Evolutionary conservation across 257 asterid species (phyloP).

Genomic region (Lithospermum erythrorhizon): DNA sequence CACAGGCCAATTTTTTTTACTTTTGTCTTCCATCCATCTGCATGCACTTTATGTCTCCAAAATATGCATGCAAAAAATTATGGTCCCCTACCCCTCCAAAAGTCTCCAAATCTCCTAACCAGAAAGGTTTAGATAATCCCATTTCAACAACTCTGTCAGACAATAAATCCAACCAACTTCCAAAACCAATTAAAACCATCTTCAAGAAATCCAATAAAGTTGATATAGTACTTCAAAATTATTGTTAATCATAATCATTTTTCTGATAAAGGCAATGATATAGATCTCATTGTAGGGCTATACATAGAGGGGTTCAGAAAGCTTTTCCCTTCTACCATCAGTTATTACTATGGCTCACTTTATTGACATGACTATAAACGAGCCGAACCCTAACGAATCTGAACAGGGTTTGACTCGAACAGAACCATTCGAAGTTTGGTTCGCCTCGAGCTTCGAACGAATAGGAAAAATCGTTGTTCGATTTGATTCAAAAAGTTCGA

Average conservation of each 20-base stretch:
- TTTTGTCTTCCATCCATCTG: constrained; percentile 53
- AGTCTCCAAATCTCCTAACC: constrained; percentile 28
- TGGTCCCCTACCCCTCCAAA: constrained; percentile 39
- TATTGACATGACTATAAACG: too few species aligned
- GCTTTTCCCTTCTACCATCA: constrained; percentile 5
- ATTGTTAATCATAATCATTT: constrained; percentile 11
- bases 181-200: constrained; percentile 4
- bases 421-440: too few species aligned
- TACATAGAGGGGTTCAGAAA: constrained; percentile 4
- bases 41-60: constrained; percentile 22
- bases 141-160: constrained; percentile 8
- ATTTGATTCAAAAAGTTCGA: too few species aligned
- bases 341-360: constrained; percentile 22
- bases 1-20: constrained; percentile 29
- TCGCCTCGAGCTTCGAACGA: too few species aligned
- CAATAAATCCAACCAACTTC: constrained; percentile 31
- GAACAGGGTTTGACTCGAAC: too few species aligned
- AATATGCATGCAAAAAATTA: constrained; percentile 12
- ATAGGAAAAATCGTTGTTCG: too few species aligned
- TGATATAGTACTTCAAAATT: not conserved
- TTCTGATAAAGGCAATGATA: constrained; percentile 13
- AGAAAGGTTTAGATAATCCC: constrained; percentile 3
- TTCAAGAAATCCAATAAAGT: not conserved
- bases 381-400: too few species aligned
- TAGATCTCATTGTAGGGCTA: constrained; percentile 9